These are phyloP conservation scores for Paraurostyla sp. DNA, from an alignment of 73 alveolate species.

Conservation along the genomic window DNA sequence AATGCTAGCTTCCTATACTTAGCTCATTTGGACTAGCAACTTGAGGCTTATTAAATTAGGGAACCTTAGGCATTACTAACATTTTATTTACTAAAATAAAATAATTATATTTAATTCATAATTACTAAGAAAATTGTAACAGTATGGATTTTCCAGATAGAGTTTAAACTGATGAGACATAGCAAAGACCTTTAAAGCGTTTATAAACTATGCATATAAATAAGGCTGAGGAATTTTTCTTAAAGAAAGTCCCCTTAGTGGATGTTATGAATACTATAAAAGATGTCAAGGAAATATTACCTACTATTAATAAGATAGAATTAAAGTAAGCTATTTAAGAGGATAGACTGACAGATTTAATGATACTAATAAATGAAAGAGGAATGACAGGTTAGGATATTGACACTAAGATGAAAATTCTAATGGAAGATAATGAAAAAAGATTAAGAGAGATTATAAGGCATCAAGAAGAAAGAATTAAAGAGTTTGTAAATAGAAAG, in stretches of 20 bases:
- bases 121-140: neutral
- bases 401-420: neutral
- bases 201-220: no score
- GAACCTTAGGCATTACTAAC: constrained; percentile 26
- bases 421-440: constrained; percentile 1
- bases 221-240: constrained; percentile 42
- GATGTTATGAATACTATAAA: constrained; percentile 47
- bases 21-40: no score
- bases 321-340: constrained; percentile 9
- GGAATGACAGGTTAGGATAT: neutral
- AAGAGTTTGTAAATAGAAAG: neutral
- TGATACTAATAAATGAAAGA: constrained; percentile 3
- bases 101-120: neutral
- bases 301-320: neutral
- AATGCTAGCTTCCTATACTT: no score
- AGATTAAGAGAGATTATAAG: neutral
- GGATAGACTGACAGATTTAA: constrained; percentile 9
- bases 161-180: neutral
- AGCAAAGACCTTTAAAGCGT: neutral
- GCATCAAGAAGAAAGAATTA: neutral
- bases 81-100: neutral
- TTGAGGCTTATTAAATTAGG: neutral
- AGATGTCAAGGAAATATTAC: neutral
- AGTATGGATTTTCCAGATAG: constrained; percentile 17
- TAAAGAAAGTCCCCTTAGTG: constrained; percentile 39